A percentile compares a stretch with the other conserved stretches of the same genome.
Conservation (phyloP, 2,329 filamentous ascomycete genomes). For the Trichoderma arundinaceum region DNA sequence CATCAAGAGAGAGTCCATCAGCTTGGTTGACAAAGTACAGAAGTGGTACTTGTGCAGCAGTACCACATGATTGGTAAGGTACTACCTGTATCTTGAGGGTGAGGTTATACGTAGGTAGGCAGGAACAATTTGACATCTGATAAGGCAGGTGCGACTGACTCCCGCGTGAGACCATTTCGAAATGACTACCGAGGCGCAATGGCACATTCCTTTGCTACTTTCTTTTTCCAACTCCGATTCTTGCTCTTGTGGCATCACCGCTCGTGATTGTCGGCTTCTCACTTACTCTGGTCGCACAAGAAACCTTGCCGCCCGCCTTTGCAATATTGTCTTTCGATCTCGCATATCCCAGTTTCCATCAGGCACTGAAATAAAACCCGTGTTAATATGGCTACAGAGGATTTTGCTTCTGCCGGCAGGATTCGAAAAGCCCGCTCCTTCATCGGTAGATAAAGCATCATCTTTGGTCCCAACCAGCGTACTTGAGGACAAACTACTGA, state of each 20-base stretch:
- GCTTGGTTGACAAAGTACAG: not conserved
- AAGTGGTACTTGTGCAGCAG: too few relatives aligned
- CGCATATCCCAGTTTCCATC: not conserved
- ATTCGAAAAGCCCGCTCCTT: conserved; percentile 38
- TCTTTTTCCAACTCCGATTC: not conserved
- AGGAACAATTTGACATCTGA: not conserved
- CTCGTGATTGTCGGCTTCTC: not conserved
- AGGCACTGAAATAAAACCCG: not conserved
- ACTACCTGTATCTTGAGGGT: not conserved
- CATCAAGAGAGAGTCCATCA: not conserved
- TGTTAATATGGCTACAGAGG: conserved; percentile 35
- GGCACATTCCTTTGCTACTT: not conserved
- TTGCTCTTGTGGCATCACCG: not conserved
- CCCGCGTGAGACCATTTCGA: not conserved
- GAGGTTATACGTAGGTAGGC: too few relatives aligned
- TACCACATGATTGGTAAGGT: not conserved
- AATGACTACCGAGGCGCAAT: not conserved
- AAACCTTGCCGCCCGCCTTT: not conserved
- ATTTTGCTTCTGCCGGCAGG: conserved; percentile 33
- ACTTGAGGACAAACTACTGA: not conserved
- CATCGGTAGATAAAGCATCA: conserved; percentile 27
- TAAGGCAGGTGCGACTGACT: conserved; percentile 3
- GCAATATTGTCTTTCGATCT: not conserved
- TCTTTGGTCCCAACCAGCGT: not conserved
- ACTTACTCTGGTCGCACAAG: too few relatives aligned